phyloP scores from a whole-genome alignment of 495 filamentous ascomycete species.

The Viridothelium virens region DNA sequence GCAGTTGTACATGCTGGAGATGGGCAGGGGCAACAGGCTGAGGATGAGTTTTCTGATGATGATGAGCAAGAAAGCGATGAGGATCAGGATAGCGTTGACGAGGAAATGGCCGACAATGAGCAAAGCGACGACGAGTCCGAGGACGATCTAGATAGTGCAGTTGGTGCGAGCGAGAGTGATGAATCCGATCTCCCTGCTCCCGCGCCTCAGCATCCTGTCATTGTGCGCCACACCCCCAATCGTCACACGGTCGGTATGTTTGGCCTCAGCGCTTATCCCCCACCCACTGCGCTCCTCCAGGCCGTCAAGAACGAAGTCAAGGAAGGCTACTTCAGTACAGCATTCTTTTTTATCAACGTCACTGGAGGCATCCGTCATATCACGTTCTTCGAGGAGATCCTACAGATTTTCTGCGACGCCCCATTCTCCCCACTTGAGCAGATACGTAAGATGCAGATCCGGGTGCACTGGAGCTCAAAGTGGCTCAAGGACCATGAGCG shows the following conservation, averaged over 20 bases:
- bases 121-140: not conserved
- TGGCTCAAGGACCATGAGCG: not conserved
- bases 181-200: not conserved
- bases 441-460: conserved; percentile 1
- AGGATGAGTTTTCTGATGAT: not conserved
- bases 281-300: not conserved
- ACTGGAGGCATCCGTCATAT: not conserved
- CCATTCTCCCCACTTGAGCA: not conserved
- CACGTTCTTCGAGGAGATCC: not conserved
- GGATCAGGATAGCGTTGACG: too few species aligned
- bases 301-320: not conserved
- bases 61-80: not conserved
- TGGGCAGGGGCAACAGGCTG: not conserved
- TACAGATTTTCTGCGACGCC: not conserved
- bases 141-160: not conserved
- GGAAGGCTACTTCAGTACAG: not conserved
- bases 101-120: not conserved
- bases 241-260: not conserved
- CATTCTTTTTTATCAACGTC: not conserved
- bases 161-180: not conserved
- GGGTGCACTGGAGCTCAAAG: not conserved
- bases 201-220: not conserved
- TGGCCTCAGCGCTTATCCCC: not conserved
- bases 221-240: not conserved
- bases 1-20: not conserved